phyloP scores from a whole-genome alignment of 108 stramenopile species.

The Cyclotella kingstonii region DNA sequence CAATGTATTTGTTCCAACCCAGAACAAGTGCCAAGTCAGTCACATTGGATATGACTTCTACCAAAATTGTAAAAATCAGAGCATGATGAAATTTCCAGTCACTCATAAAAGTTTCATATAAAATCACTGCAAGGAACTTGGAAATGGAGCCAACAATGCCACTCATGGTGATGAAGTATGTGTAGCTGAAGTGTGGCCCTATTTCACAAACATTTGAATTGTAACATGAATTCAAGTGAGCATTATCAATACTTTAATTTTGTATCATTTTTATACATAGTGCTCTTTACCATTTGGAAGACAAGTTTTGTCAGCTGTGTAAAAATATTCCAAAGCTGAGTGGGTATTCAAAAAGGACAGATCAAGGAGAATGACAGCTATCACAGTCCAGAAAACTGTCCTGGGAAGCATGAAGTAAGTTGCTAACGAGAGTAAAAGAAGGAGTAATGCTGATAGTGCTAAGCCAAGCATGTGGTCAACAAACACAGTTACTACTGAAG shows the following conservation, averaged over 20 bases:
- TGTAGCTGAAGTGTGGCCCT: slow-evolving; percentile 41
- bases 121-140: slow-evolving; percentile 30
- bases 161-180: slow-evolving; percentile 42
- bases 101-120: slow-evolving; percentile 33
- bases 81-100: slow-evolving; percentile 33
- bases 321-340: slow-evolving; percentile 32
- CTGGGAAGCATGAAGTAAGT: slow-evolving; percentile 17
- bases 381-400: slow-evolving; percentile 20
- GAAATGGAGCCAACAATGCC: slow-evolving; percentile 38
- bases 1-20: slow-evolving; percentile 39
- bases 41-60: slow-evolving; percentile 26
- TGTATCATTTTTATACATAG: no score
- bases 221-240: no score
- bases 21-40: slow-evolving; percentile 35
- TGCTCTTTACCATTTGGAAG: slow-evolving; percentile 32
- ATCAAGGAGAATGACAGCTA: slow-evolving; percentile 29
- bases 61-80: slow-evolving; percentile 39
- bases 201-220: no score
- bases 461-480: slow-evolving; percentile 24
- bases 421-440: slow-evolving; percentile 10
- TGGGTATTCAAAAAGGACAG: slow-evolving; percentile 16
- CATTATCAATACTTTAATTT: no score
- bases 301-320: slow-evolving; percentile 25
- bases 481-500: slow-evolving; percentile 39
- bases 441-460: slow-evolving; percentile 15